phyloP scores from a whole-genome alignment of 176 grass and related monocot genomes.

The Zea mays region Zm-B73-REFERENCE-NAM-5.0 NC_050100.1:54822501-54823000 shows the following conservation, averaged over 20 bases:
- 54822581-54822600: constrained; percentile 71
- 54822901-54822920: constrained; percentile 70
- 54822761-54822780: constrained; percentile 71
- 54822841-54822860: constrained; percentile 52
- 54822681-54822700: constrained; percentile 66
- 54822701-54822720: constrained; percentile 54
- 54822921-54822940: constrained; percentile 54
- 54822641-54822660: constrained; percentile 50
- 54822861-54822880: constrained; percentile 68
- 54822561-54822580: constrained; percentile 78
- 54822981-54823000: constrained; percentile 56
- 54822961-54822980: constrained; percentile 33
- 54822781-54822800: constrained; percentile 60
- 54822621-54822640: constrained; percentile 68
- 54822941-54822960: constrained; percentile 55
- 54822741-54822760: constrained; percentile 64
- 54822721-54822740: constrained; percentile 65
- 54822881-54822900: constrained; percentile 63
- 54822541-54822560: constrained; percentile 61
- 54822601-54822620: constrained; percentile 64
- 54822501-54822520: constrained; percentile 61
- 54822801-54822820: constrained; percentile 68
- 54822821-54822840: constrained; percentile 67
- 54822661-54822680: constrained; percentile 64
- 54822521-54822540: constrained; percentile 66